Evolutionary conservation across 441 rosid genomes (phyloP).

Genomic region (Flueggea neowawraea): DNA sequence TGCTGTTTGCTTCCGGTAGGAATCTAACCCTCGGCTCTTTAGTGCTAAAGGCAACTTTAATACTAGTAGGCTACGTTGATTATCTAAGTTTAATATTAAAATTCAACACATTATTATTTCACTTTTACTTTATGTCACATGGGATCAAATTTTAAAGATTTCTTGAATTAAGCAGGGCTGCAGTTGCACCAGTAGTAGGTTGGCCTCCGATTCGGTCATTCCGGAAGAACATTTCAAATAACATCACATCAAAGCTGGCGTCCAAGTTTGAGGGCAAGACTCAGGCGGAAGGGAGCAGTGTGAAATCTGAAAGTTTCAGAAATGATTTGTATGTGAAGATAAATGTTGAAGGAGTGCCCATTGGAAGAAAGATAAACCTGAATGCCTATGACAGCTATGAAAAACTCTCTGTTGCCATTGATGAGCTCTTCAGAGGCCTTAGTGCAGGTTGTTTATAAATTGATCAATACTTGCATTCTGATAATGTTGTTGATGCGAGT

Average conservation of each 20-base stretch:
- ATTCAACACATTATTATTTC: too few relatives aligned
- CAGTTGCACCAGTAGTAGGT: conserved; percentile 68
- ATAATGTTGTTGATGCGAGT: neutral
- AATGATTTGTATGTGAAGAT: conserved; percentile 73
- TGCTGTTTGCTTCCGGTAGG: too few relatives aligned
- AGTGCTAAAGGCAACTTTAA: too few relatives aligned
- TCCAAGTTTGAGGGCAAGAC: conserved; percentile 17
- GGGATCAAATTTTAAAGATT: too few relatives aligned
- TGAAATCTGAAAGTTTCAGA: conserved; percentile 19
- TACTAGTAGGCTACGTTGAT: too few relatives aligned
- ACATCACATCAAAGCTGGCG: conserved; percentile 44
- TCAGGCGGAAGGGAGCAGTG: conserved; percentile 29
- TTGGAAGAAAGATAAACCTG: conserved; percentile 89
- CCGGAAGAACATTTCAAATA: conserved; percentile 58
- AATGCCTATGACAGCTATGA: conserved; percentile 63
- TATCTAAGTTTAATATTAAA: too few relatives aligned
- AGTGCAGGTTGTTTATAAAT: conserved; percentile 50
- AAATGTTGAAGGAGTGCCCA: conserved; percentile 88
- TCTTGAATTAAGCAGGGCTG: conserved; percentile 19
- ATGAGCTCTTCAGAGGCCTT: conserved; percentile 76
- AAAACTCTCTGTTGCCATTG: conserved; percentile 61
- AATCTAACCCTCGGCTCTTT: too few relatives aligned
- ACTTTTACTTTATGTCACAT: too few relatives aligned
- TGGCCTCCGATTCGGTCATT: conserved; percentile 88
- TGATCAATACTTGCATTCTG: too few relatives aligned